phyloP scores from a whole-genome alignment of 2,329 filamentous ascomycete species.

The Hypoxylon sp. region DNA sequence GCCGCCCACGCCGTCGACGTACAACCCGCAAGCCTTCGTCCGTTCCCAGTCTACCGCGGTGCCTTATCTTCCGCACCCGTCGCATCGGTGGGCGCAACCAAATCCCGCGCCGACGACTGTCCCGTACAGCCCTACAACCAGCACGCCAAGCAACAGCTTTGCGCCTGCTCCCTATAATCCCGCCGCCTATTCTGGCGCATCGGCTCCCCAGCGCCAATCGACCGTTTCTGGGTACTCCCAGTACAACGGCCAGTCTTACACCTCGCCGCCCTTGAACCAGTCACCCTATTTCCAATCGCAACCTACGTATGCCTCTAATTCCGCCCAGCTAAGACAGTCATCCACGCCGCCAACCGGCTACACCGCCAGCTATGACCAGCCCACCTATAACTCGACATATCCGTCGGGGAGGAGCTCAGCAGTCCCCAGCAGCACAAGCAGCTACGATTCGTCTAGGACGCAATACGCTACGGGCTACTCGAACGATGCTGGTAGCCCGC shows the following conservation, averaged over 20 bases:
- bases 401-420: slow-evolving; percentile 36
- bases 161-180: slow-evolving; percentile 66
- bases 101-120: slow-evolving; percentile 37
- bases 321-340: slow-evolving; percentile 43
- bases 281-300: slow-evolving; percentile 45
- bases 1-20: slow-evolving; percentile 60
- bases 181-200: slow-evolving; percentile 61
- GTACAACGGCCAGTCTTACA: slow-evolving; percentile 50
- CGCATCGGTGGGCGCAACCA: slow-evolving; percentile 46
- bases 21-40: slow-evolving; percentile 75
- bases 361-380: slow-evolving; percentile 52
- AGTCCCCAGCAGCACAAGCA: slow-evolving; percentile 35
- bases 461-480: slow-evolving; percentile 45
- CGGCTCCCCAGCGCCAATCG: slow-evolving; percentile 59
- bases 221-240: slow-evolving; percentile 59
- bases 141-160: slow-evolving; percentile 52
- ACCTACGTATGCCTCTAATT: slow-evolving; percentile 37
- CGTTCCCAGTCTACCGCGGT: slow-evolving; percentile 62
- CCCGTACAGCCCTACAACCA: slow-evolving; percentile 48
- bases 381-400: slow-evolving; percentile 50
- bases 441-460: slow-evolving; percentile 45
- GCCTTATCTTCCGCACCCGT: slow-evolving; percentile 57
- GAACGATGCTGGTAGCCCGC: slow-evolving; percentile 51
- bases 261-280: slow-evolving; percentile 41
- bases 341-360: slow-evolving; percentile 43